Conservation (phyloP, 805 yeast genomes). For the Clavispora santaluciae region DNA sequence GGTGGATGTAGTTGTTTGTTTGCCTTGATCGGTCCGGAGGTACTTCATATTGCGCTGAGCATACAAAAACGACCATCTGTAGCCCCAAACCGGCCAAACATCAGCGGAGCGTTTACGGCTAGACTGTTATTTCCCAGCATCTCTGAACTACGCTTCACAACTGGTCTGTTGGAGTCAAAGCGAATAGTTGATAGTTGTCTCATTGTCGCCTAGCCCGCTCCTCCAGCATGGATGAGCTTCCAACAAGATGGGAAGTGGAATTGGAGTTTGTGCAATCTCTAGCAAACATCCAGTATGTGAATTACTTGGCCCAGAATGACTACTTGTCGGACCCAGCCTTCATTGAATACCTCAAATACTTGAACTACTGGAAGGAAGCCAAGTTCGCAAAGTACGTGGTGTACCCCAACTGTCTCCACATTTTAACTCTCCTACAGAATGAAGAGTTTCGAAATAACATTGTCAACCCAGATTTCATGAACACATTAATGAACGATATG, state of each 20-base stretch:
- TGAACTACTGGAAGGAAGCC: conserved; percentile 81
- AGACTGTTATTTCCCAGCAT: no score
- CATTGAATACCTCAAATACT: conserved; percentile 68
- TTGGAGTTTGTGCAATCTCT: conserved; percentile 92
- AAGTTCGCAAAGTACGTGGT: conserved; percentile 66
- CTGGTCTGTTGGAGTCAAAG: no score
- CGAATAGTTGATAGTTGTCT: background rate
- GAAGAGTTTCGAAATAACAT: conserved; percentile 52
- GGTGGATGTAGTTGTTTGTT: background rate
- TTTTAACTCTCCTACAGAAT: conserved; percentile 58
- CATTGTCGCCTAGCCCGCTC: background rate
- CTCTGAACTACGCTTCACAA: no score
- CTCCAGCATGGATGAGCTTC: conserved; percentile 30
- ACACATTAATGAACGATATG: conserved; percentile 68
- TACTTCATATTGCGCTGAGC: background rate
- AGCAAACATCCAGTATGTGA: conserved; percentile 83
- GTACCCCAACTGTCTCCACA: conserved; percentile 84
- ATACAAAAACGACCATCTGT: background rate
- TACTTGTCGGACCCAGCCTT: conserved; percentile 69
- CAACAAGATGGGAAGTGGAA: conserved; percentile 84
- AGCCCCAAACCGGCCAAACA: background rate
- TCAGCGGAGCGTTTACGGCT: no score
- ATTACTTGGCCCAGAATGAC: conserved; percentile 80
- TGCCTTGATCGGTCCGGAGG: no score
- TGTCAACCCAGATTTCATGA: conserved; percentile 51